Evolutionary conservation across 78 protist species (phyloP).

Genomic region (Chrysochromulina tobinii): DNA sequence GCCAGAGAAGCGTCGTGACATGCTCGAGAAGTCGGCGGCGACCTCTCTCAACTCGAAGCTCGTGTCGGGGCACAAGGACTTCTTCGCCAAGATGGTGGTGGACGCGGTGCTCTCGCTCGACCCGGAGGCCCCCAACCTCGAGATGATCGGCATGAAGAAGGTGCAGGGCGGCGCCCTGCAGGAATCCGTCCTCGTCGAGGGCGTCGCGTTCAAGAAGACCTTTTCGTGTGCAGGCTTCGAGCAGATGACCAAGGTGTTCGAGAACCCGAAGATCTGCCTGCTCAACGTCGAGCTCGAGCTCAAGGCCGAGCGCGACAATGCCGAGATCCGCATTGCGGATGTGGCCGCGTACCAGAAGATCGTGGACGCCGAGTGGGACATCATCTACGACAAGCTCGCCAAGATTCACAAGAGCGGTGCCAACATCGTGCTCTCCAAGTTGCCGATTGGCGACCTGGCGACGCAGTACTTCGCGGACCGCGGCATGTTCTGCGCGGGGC

Average conservation of each 20-base stretch:
- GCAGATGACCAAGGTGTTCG: conserved; percentile 97
- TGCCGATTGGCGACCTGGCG: conserved; percentile 99
- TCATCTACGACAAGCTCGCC: conserved; percentile 97
- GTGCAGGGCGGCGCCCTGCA: conserved; percentile 93
- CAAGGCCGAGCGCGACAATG: conserved; percentile 97
- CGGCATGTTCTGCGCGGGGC: conserved; percentile 99
- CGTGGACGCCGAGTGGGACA: conserved; percentile 97
- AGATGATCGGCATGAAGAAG: conserved; percentile 97
- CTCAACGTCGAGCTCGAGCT: conserved; percentile 99
- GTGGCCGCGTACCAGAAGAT: conserved; percentile 81
- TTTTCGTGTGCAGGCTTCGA: conserved; percentile 99
- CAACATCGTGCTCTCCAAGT: conserved; percentile 92
- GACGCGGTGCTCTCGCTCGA: conserved; percentile 86
- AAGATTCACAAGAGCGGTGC: conserved; percentile 92
- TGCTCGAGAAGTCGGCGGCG: conserved; percentile 90
- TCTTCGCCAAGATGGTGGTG: conserved; percentile 90
- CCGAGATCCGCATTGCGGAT: conserved; percentile 82
- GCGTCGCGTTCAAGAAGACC: conserved; percentile 99
- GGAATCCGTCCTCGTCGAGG: conserved; percentile 94
- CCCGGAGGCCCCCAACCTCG: conserved; percentile 76
- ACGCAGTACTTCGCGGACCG: conserved; percentile 99
- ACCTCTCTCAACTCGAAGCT: conserved; percentile 98
- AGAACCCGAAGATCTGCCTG: conserved; percentile 85
- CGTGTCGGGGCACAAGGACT: conserved; percentile 79
- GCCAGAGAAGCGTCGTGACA: conserved; percentile 2